phyloP scores from a whole-genome alignment of 78 protist genomes.

The Neovahlkampfia damariscottae region DNA sequence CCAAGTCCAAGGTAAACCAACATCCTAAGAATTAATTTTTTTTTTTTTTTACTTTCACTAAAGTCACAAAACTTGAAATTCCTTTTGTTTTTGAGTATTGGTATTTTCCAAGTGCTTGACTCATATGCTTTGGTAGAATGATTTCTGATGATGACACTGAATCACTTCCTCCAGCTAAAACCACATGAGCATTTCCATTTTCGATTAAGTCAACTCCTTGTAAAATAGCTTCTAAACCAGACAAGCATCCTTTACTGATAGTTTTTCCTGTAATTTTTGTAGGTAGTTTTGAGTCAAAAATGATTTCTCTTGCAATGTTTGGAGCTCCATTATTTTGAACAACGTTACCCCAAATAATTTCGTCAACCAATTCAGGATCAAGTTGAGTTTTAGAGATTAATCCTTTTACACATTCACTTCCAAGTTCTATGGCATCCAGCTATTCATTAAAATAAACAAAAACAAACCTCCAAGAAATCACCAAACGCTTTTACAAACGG shows the following conservation, averaged over 20 bases:
- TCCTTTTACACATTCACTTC: constrained; percentile 15
- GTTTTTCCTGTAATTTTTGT: constrained; percentile 31
- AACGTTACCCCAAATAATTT: constrained; percentile 36
- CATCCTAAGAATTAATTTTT: neutral
- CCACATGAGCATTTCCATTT: constrained; percentile 22
- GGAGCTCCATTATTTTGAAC: constrained; percentile 29
- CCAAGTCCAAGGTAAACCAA: constrained; percentile 14
- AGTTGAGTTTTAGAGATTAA: constrained; percentile 18
- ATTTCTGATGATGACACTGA: constrained; percentile 22
- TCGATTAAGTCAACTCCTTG: constrained; percentile 13
- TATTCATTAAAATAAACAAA: no score
- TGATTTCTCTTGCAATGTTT: constrained; percentile 36
- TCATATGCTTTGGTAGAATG: neutral
- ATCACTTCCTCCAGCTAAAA: constrained; percentile 30
- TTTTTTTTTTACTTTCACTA: neutral
- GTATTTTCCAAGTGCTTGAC: constrained; percentile 6
- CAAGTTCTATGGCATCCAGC: constrained; percentile 27
- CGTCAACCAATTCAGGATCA: constrained; percentile 13
- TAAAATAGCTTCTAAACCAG: constrained; percentile 63
- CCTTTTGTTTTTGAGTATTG: neutral
- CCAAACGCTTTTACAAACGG: constrained; percentile 37
- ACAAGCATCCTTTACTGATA: constrained; percentile 66
- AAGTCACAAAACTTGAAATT: no score
- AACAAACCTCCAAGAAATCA: constrained; percentile 7
- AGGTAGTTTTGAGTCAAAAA: constrained; percentile 34